Evolutionary conservation across 2,329 filamentous ascomycete genomes (phyloP).

Genomic region (Nigrospora osmanthi): DNA sequence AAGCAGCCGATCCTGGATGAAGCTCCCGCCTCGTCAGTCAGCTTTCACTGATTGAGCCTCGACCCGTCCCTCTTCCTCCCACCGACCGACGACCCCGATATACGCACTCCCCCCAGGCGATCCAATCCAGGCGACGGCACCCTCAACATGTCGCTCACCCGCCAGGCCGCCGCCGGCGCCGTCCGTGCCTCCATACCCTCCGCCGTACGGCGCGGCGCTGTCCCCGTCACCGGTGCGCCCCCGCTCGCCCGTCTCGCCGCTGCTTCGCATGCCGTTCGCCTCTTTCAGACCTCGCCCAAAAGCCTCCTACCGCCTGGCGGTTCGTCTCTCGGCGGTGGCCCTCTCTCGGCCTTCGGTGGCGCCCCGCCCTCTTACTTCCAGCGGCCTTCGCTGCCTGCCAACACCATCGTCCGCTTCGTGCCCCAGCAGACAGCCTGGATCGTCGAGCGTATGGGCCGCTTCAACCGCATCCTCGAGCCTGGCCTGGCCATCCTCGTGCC

Average conservation of each 20-base stretch:
- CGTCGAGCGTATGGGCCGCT: constrained; percentile 98
- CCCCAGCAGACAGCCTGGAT: constrained; percentile 99
- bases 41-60: too few species aligned
- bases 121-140: not conserved
- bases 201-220: constrained; percentile 3
- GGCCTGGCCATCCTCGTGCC: constrained; percentile 84
- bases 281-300: constrained; percentile 5
- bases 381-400: constrained; percentile 68
- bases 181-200: not conserved
- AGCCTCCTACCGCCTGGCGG: not conserved
- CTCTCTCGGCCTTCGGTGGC: constrained; percentile 19
- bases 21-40: too few species aligned
- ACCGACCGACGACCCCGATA: too few species aligned
- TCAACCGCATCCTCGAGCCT: constrained; percentile 85
- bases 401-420: constrained; percentile 92
- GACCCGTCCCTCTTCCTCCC: too few species aligned
- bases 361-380: constrained; percentile 73
- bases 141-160: constrained; percentile 6
- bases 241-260: not conserved
- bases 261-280: not conserved
- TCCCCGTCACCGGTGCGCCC: not conserved
- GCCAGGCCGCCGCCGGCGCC: constrained; percentile 4
- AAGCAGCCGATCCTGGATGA: too few species aligned
- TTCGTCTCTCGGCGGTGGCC: constrained; percentile 16
- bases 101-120: too few species aligned